A percentile compares a stretch with the other conserved stretches of the same genome.
phyloP scores from a whole-genome alignment of 139 green algal genomes.

The Closterium sp. region DNA sequence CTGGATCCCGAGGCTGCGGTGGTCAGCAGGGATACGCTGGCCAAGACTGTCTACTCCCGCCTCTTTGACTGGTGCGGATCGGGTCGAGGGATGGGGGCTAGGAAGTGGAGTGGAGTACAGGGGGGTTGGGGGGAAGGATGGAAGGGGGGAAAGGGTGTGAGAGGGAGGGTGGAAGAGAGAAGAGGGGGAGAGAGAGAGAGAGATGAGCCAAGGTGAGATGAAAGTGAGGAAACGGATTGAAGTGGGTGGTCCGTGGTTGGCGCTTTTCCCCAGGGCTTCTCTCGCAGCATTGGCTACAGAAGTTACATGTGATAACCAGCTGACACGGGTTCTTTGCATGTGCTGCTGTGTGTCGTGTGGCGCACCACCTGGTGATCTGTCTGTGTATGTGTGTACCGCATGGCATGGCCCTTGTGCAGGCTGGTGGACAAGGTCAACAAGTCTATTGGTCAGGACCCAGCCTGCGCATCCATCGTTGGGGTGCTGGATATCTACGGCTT shows the following conservation, averaged over 20 bases:
- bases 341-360: not conserved
- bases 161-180: not conserved
- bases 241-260: not conserved
- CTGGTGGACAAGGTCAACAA: conserved; percentile 66
- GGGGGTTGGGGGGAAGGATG: too few relatives aligned
- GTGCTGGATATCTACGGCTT: conserved; percentile 59
- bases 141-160: not conserved
- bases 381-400: not conserved
- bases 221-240: not conserved
- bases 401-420: conserved; percentile 11
- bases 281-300: not conserved
- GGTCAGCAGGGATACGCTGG: conserved; percentile 87
- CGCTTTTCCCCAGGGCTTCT: not conserved
- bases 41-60: conserved; percentile 92
- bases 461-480: conserved; percentile 39
- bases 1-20: conserved; percentile 76
- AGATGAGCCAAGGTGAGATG: not conserved
- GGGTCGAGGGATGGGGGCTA: not conserved
- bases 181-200: too few relatives aligned
- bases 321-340: not conserved
- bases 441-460: conserved; percentile 62
- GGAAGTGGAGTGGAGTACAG: not conserved
- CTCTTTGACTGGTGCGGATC: conserved; percentile 98
- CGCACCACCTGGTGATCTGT: not conserved
- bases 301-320: too few relatives aligned